Percentiles rank a stretch among this genome's conserved stretches.
Evolutionary conservation across 2,329 filamentous ascomycete genomes (phyloP).

Genomic region (Monosporascus sp.): DNA sequence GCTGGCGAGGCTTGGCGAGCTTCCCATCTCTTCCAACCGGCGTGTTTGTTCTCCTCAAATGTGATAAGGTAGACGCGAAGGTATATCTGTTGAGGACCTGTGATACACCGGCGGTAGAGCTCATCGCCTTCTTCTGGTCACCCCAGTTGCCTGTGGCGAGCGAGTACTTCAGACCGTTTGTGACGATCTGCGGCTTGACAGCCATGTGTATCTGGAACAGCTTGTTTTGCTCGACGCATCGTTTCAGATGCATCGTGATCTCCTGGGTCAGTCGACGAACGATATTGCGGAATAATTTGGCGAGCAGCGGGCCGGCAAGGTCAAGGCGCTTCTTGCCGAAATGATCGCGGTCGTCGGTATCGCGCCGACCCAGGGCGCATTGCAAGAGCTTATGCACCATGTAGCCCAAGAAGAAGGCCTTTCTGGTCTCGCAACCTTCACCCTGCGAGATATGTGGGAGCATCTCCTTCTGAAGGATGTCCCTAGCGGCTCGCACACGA

Average conservation of each 20-base stretch:
- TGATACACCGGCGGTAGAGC: constrained; percentile 91
- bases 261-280: constrained; percentile 89
- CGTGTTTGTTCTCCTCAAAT: constrained; percentile 95
- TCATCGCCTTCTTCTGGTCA: constrained; percentile 96
- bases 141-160: constrained; percentile 98
- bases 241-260: constrained; percentile 83
- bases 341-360: constrained; percentile 96
- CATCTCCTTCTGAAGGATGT: constrained; percentile 95
- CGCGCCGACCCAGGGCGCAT: constrained; percentile 84
- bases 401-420: constrained; percentile 97
- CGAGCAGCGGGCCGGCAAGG: constrained; percentile 86
- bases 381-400: constrained; percentile 97
- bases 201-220: constrained; percentile 89
- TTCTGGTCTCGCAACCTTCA: constrained; percentile 90
- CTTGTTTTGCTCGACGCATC: constrained; percentile 81
- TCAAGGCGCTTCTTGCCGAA: constrained; percentile 98
- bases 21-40: constrained; percentile 97
- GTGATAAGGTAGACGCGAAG: constrained; percentile 91
- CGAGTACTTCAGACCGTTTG: constrained; percentile 93
- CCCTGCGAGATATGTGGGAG: constrained; percentile 93
- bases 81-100: constrained; percentile 98
- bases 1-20: constrained; percentile 92
- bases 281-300: constrained; percentile 91
- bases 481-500: constrained; percentile 85
- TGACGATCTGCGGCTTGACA: constrained; percentile 85